Conservation (phyloP, 78 protist genomes). For the Dictyostelium capitatum region DNA sequence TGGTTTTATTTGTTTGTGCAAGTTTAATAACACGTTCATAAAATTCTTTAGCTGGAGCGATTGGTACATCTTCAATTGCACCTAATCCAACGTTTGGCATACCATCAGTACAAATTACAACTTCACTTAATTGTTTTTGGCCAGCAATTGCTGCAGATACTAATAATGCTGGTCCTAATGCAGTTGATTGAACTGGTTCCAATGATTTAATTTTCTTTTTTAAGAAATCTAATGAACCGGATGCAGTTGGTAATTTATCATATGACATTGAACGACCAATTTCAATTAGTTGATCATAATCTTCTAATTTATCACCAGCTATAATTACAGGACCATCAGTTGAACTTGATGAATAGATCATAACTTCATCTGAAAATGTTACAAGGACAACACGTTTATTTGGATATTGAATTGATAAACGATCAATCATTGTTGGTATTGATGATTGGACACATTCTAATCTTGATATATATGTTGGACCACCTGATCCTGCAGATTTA, state of each 20-base stretch:
- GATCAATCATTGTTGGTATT: conserved; percentile 81
- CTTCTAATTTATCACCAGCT: conserved; percentile 72
- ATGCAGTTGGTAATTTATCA: not conserved
- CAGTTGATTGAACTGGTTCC: conserved; percentile 80
- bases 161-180: conserved; percentile 83
- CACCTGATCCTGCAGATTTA: not conserved
- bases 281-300: conserved; percentile 25
- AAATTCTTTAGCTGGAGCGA: conserved; percentile 49
- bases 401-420: conserved; percentile 60
- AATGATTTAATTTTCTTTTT: conserved; percentile 39
- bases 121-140: conserved; percentile 48
- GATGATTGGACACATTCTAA: conserved; percentile 87
- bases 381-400: conserved; percentile 80
- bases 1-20: conserved; percentile 44
- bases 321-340: conserved; percentile 31
- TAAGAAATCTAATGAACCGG: not conserved
- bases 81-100: conserved; percentile 85
- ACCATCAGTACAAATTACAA: conserved; percentile 87
- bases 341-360: conserved; percentile 25
- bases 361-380: conserved; percentile 88
- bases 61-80: conserved; percentile 59
- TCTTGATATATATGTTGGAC: conserved; percentile 80
- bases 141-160: conserved; percentile 69
- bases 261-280: conserved; percentile 31
- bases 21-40: conserved; percentile 22